A percentile compares a stretch with the other conserved stretches of the same genome.
Conservation (phyloP, 805 yeast species). For the Limtongozyma cylindracea region DNA sequence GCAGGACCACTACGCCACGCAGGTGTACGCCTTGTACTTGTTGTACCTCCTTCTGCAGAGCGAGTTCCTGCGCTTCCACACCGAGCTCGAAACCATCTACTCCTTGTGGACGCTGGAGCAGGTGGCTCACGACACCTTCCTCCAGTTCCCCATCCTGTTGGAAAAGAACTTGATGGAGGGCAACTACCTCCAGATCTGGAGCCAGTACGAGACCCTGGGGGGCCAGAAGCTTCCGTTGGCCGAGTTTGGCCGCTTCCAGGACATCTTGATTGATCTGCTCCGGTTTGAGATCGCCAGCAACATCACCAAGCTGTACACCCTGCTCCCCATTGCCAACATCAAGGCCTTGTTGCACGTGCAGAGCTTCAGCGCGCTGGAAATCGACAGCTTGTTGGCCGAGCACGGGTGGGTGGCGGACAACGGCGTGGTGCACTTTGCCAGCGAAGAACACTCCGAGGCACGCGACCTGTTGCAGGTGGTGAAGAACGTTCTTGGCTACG, state of each 20-base stretch:
- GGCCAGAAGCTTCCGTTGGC: constrained; percentile 31
- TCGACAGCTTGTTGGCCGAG: constrained; percentile 30
- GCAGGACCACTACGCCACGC: constrained; percentile 15
- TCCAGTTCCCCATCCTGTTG: constrained; percentile 67
- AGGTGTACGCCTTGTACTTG: constrained; percentile 54
- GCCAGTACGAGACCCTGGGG: constrained; percentile 28
- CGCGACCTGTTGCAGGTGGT: constrained; percentile 21
- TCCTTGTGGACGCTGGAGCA: constrained; percentile 19
- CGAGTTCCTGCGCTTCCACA: constrained; percentile 70
- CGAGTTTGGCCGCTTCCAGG: constrained; percentile 62
- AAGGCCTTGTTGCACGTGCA: constrained; percentile 41
- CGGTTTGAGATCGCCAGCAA: constrained; percentile 71
- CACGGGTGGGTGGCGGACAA: constrained; percentile 36
- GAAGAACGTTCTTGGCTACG: constrained; percentile 59
- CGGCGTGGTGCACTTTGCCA: constrained; percentile 24
- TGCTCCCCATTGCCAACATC: constrained; percentile 62
- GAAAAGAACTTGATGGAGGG: constrained; percentile 96
- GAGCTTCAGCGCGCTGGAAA: constrained; percentile 10
- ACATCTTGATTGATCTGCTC: constrained; percentile 51
- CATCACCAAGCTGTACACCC: constrained; percentile 51
- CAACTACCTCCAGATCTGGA: constrained; percentile 79
- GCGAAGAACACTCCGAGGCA: constrained; percentile 13
- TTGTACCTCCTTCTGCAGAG: constrained; percentile 61
- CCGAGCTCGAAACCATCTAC: constrained; percentile 56
- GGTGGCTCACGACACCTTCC: constrained; percentile 30